Evolutionary conservation across 1,284 basidiomycete genomes (phyloP).

Genomic region (Cutaneotrichosporon sp.): DNA sequence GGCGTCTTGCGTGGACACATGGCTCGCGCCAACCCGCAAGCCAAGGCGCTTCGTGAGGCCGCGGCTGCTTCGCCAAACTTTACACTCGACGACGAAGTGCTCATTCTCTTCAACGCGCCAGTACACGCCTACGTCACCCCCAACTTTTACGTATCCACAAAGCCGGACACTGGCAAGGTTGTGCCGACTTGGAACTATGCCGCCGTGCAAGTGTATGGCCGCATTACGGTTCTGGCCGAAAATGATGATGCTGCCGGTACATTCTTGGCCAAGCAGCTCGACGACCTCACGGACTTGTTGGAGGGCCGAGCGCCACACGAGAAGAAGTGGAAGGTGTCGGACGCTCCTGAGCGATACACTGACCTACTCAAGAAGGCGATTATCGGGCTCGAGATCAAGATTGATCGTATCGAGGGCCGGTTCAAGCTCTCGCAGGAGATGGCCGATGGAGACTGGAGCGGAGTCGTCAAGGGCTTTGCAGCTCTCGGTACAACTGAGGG

Average conservation of each 20-base stretch:
- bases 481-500: conserved; percentile 36
- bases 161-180: conserved; percentile 49
- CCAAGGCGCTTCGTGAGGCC: conserved; percentile 39
- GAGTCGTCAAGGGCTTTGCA: conserved; percentile 51
- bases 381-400: conserved; percentile 52
- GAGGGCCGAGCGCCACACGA: conserved; percentile 28
- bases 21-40: conserved; percentile 51
- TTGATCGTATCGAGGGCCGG: conserved; percentile 51
- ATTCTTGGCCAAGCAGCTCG: conserved; percentile 44
- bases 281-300: conserved; percentile 36
- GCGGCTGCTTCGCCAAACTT: conserved; percentile 8
- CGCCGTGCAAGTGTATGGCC: conserved; percentile 52
- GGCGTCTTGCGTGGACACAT: conserved; percentile 48
- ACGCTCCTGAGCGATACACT: conserved; percentile 52
- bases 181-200: conserved; percentile 54
- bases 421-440: conserved; percentile 54
- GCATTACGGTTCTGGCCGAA: conserved; percentile 33
- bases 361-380: conserved; percentile 52
- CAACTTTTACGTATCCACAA: conserved; percentile 48
- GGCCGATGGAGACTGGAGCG: conserved; percentile 46
- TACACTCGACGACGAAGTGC: conserved; percentile 41
- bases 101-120: conserved; percentile 50
- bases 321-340: conserved; percentile 47
- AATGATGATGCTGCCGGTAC: conserved; percentile 21
- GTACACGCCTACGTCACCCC: conserved; percentile 50